Evolutionary conservation across 1,139 yeast genomes (phyloP).

Genomic region (Lodderomyces pseudojiufengensis): DNA sequence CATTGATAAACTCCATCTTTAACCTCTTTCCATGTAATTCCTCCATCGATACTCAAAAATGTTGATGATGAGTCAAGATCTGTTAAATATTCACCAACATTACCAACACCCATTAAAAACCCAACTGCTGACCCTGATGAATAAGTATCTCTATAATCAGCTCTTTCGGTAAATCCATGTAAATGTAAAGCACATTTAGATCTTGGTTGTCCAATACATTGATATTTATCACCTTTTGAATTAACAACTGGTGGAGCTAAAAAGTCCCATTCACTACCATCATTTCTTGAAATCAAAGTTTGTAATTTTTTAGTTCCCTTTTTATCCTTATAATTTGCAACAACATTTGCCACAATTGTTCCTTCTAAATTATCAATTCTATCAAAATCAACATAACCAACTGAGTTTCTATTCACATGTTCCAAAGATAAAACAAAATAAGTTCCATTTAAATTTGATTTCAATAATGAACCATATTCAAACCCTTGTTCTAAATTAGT

Average conservation of each 20-base stretch:
- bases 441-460: conserved; percentile 94
- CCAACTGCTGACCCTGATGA: conserved; percentile 92
- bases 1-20: conserved; percentile 75
- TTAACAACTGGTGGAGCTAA: conserved; percentile 66
- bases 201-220: conserved; percentile 50
- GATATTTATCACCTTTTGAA: conserved; percentile 55
- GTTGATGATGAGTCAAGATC: conserved; percentile 55
- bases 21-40: conserved; percentile 81
- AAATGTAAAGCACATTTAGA: conserved; percentile 73
- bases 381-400: conserved; percentile 88
- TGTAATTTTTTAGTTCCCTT: conserved; percentile 50
- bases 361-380: conserved; percentile 87
- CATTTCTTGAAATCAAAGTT: conserved; percentile 79
- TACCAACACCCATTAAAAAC: conserved; percentile 81
- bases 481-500: conserved; percentile 46
- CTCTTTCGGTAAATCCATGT: conserved; percentile 89
- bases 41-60: conserved; percentile 82
- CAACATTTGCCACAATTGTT: conserved; percentile 68
- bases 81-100: conserved; percentile 67
- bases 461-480: conserved; percentile 80
- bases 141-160: conserved; percentile 77
- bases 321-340: conserved; percentile 39
- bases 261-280: conserved; percentile 85
- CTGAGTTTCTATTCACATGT: conserved; percentile 68
- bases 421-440: conserved; percentile 72